Evolutionary conservation across 345 rosid genomes (phyloP).

Genomic region (Jatropha curcas): DNA sequence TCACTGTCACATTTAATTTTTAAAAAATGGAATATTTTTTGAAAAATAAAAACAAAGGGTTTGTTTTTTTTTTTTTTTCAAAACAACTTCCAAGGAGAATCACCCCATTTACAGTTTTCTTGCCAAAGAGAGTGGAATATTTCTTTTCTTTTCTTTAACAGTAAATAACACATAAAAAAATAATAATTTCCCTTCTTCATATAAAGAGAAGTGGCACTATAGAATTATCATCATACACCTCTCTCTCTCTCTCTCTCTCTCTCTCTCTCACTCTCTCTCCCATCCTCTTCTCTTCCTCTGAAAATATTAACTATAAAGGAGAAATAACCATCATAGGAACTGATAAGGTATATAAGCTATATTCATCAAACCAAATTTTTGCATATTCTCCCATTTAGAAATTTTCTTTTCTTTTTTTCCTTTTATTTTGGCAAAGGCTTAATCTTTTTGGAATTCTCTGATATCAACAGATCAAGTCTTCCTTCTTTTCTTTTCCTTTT

Average conservation of each 20-base stretch:
- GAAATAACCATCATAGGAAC: constrained; percentile 21
- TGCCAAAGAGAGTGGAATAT: background rate
- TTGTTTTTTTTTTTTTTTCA: no score
- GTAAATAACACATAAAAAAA: constrained; percentile 6
- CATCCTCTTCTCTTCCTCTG: constrained; percentile 7
- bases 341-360: constrained; percentile 42
- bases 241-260: constrained; percentile 14
- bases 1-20: background rate
- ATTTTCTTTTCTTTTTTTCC: constrained; percentile 2
- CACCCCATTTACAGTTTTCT: background rate
- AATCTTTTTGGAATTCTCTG: no score
- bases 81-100: background rate
- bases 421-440: background rate
- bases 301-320: constrained; percentile 8
- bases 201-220: constrained; percentile 41
- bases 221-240: constrained; percentile 25
- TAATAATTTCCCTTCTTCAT: constrained; percentile 27
- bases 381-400: constrained; percentile 24
- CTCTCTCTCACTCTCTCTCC: background rate
- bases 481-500: constrained; percentile 6
- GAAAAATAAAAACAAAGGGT: background rate
- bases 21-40: background rate
- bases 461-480: constrained; percentile 9
- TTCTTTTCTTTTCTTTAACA: background rate
- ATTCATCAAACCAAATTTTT: constrained; percentile 29